These are phyloP conservation scores for Teratosphaeria zuluensis DNA, from an alignment of 2,329 filamentous ascomycete genomes.

Conservation along the genomic window DNA sequence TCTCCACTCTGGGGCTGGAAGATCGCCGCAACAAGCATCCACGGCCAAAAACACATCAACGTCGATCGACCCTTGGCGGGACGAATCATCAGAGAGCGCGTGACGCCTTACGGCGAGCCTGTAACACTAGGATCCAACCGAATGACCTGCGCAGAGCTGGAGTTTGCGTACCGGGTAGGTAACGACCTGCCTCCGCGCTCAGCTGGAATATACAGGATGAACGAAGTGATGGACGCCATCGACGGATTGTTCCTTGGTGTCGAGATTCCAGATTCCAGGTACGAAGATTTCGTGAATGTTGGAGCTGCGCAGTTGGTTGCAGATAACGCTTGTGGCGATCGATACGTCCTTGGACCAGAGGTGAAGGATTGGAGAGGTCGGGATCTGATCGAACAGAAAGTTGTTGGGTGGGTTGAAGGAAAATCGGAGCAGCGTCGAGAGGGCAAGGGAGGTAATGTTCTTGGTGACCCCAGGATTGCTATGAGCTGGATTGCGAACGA, in stretches of 20 bases:
- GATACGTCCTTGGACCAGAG: constrained; percentile 1
- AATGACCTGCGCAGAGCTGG: background rate
- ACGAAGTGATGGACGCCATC: background rate
- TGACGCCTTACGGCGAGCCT: background rate
- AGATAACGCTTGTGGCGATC: constrained; percentile 1
- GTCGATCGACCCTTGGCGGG: background rate
- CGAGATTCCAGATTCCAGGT: constrained; percentile 1
- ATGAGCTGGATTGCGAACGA: constrained; percentile 1
- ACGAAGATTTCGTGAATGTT: background rate
- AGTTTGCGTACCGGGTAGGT: constrained; percentile 1
- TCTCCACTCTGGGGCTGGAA: constrained; percentile 1
- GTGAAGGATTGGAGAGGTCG: background rate
- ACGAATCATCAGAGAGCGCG: background rate
- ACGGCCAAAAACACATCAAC: constrained; percentile 1
- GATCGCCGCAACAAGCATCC: background rate
- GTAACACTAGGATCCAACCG: constrained; percentile 1
- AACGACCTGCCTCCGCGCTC: background rate
- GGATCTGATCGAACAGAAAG: background rate
- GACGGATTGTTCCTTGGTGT: constrained; percentile 1
- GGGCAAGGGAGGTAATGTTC: background rate
- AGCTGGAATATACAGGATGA: background rate
- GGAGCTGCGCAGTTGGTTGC: constrained; percentile 1
- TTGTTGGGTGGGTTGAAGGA: background rate
- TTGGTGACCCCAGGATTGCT: background rate
- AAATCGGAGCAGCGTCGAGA: background rate